phyloP scores from a whole-genome alignment of 176 grass and related monocot species.

The Aegilops longissima region DNA sequence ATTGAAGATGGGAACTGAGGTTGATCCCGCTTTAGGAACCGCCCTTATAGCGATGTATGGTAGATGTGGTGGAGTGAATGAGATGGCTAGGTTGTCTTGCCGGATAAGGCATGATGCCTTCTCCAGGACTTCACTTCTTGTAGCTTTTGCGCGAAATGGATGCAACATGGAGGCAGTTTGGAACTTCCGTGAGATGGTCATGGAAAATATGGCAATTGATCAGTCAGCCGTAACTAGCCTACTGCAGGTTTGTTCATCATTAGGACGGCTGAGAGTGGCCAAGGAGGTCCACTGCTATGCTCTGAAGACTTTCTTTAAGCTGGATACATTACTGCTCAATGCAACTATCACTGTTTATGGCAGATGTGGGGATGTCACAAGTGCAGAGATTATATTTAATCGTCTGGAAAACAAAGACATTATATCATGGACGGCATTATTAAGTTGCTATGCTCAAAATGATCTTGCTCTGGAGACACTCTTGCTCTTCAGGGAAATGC shows the following conservation, averaged over 20 bases:
- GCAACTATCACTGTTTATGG: conserved; percentile 61
- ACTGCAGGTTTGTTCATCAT: conserved; percentile 51
- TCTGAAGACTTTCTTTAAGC: conserved; percentile 39
- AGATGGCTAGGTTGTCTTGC: conserved; percentile 44
- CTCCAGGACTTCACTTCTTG: conserved; percentile 50
- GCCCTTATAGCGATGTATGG: conserved; percentile 67
- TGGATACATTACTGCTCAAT: conserved; percentile 59
- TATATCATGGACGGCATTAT: conserved; percentile 69
- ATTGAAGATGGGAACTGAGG: conserved; percentile 59
- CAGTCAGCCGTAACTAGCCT: conserved; percentile 49
- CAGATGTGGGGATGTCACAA: conserved; percentile 49
- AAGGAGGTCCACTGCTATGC: conserved; percentile 65
- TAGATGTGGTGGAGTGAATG: conserved; percentile 56
- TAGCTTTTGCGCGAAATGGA: conserved; percentile 53
- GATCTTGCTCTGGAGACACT: conserved; percentile 42
- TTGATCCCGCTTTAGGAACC: conserved; percentile 47
- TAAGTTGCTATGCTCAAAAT: conserved; percentile 67
- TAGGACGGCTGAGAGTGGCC: conserved; percentile 36
- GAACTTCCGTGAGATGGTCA: conserved; percentile 54
- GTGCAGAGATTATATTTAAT: conserved; percentile 52
- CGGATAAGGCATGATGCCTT: conserved; percentile 50
- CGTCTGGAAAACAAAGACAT: conserved; percentile 45
- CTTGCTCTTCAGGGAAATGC: conserved; percentile 60
- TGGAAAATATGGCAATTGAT: conserved; percentile 36
- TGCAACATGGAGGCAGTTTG: conserved; percentile 43